These are phyloP conservation scores for Chaetoscypha palmicola DNA, from an alignment of 2,329 filamentous ascomycete species.

Conservation along the genomic window DNA sequence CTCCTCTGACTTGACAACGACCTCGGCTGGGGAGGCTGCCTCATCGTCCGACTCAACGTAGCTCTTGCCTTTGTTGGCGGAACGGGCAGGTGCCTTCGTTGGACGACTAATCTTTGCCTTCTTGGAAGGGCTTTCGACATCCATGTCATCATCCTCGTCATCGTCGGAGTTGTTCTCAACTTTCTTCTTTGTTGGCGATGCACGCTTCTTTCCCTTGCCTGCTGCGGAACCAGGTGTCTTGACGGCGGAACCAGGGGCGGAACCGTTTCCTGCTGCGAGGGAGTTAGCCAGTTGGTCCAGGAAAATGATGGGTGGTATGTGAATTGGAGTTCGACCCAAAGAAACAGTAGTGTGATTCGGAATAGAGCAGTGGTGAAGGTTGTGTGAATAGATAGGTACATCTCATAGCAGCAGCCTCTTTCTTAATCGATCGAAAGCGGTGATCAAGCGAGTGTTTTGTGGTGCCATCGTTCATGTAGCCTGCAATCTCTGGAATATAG, in stretches of 20 bases:
- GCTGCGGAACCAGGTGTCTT: neutral
- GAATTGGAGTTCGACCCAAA: slow-evolving; percentile 14
- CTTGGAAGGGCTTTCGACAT: slow-evolving; percentile 14
- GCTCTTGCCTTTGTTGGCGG: neutral
- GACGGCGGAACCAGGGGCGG: slow-evolving; percentile 15
- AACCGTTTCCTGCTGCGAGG: slow-evolving; percentile 23
- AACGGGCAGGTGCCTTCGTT: slow-evolving; percentile 10
- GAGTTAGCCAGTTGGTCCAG: slow-evolving; percentile 22
- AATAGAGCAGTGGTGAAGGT: too few relatives aligned
- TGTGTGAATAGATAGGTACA: neutral
- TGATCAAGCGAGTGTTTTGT: slow-evolving; percentile 25
- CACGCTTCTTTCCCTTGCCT: slow-evolving; percentile 9
- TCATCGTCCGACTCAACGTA: slow-evolving; percentile 4
- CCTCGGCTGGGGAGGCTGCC: slow-evolving; percentile 9
- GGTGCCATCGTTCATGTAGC: slow-evolving; percentile 18
- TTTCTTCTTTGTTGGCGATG: slow-evolving; percentile 3
- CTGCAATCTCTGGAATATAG: slow-evolving; percentile 20
- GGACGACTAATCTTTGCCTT: slow-evolving; percentile 17
- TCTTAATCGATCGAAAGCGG: slow-evolving; percentile 26
- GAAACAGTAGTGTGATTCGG: slow-evolving; percentile 2
- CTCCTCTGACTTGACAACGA: slow-evolving; percentile 2
- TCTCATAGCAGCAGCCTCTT: slow-evolving; percentile 20
- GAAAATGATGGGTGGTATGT: slow-evolving; percentile 9
- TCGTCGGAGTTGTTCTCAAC: slow-evolving; percentile 5
- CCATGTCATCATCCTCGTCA: slow-evolving; percentile 5